phyloP scores from a whole-genome alignment of 2,329 filamentous ascomycete genomes.

The Pochonia chlamydosporia region DNA sequence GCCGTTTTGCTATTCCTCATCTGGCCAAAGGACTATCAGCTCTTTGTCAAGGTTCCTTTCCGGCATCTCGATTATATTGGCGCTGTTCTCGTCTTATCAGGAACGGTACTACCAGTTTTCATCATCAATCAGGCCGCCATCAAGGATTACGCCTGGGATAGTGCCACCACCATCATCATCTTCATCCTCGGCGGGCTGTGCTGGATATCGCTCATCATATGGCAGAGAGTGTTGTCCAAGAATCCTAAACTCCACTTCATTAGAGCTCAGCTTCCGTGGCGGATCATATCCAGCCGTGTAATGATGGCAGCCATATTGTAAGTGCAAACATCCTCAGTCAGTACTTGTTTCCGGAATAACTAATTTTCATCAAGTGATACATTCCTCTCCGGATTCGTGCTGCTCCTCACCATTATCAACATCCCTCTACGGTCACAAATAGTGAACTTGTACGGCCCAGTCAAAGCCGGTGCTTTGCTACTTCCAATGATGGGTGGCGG shows the following conservation, averaged over 20 bases:
- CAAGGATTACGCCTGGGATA: conserved; percentile 15
- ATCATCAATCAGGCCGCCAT: conserved; percentile 16
- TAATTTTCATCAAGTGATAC: conserved; percentile 9
- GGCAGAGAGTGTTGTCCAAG: conserved; percentile 12
- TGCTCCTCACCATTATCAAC: conserved; percentile 15
- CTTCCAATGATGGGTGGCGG: conserved; percentile 17
- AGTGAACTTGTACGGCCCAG: conserved; percentile 15
- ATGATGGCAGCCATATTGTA: conserved; percentile 13
- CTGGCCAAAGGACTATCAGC: conserved; percentile 42
- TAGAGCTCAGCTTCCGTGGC: conserved; percentile 13
- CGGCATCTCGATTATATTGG: conserved; percentile 47
- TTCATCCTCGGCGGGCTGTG: conserved; percentile 12
- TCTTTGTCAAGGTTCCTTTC: conserved; percentile 34
- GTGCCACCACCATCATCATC: conserved; percentile 12
- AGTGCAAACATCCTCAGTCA: not conserved
- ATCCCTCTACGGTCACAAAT: conserved; percentile 18
- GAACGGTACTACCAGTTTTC: conserved; percentile 17
- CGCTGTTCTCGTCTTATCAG: conserved; percentile 25
- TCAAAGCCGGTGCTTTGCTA: conserved; percentile 16
- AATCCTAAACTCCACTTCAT: conserved; percentile 11
- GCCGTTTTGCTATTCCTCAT: conserved; percentile 38
- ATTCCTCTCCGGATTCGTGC: conserved; percentile 15
- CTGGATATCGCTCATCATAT: conserved; percentile 14
- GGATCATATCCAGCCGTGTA: conserved; percentile 13
- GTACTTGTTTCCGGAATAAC: not conserved